Percentiles rank a stretch among this genome's conserved stretches.
These are phyloP conservation scores for Kalmusia sp. DNA, from an alignment of 2,329 filamentous ascomycete genomes.

Conservation along the genomic window DNA sequence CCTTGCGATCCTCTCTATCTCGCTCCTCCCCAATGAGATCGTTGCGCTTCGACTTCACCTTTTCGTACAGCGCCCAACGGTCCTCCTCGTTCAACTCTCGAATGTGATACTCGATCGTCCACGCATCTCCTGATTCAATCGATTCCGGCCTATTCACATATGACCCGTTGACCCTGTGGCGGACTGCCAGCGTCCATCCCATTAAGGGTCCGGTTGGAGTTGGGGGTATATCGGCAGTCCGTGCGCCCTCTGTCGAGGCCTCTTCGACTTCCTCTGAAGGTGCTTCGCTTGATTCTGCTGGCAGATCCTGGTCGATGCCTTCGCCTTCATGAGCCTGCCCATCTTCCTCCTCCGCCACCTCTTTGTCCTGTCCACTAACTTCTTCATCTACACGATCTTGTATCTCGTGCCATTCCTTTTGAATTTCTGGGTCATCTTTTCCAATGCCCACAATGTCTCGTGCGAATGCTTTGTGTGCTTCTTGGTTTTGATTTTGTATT, in stretches of 20 bases:
- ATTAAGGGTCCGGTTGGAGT: constrained; percentile 55
- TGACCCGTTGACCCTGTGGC: constrained; percentile 73
- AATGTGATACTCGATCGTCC: constrained; percentile 81
- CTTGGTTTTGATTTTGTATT: constrained; percentile 74
- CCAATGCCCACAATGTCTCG: constrained; percentile 60
- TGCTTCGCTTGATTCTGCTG: constrained; percentile 4
- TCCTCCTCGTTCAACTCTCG: constrained; percentile 56
- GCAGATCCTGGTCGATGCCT: not conserved
- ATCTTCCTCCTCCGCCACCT: constrained; percentile 26
- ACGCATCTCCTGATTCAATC: constrained; percentile 58
- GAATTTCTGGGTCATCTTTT: constrained; percentile 34
- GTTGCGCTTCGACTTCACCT: constrained; percentile 63
- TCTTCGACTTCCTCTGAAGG: constrained; percentile 11
- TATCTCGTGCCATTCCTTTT: constrained; percentile 39
- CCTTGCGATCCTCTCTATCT: constrained; percentile 45
- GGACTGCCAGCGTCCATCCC: constrained; percentile 74
- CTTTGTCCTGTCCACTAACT: constrained; percentile 30
- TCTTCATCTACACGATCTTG: constrained; percentile 43
- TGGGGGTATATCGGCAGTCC: not conserved
- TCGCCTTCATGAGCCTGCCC: not conserved
- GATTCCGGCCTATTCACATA: constrained; percentile 67
- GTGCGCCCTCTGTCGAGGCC: not conserved
- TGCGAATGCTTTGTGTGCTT: constrained; percentile 73
- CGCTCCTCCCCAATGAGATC: constrained; percentile 49
- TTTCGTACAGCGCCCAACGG: constrained; percentile 29